Conservation (phyloP, 768 basidiomycete species). For the Auriscalpium vulgare region DNA sequence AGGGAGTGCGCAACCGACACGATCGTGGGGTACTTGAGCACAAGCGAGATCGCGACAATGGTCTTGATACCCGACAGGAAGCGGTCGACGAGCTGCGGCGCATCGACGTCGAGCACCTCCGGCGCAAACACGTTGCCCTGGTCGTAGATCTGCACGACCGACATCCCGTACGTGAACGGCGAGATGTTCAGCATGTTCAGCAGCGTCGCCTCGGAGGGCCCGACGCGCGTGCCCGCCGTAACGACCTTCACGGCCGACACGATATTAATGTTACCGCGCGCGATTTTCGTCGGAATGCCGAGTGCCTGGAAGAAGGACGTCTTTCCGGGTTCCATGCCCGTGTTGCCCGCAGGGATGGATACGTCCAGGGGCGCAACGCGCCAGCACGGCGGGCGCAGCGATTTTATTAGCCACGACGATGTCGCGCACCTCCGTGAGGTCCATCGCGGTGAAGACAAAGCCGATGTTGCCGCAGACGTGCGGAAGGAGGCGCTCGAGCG, state of each 20-base stretch:
- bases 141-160: slow-evolving; percentile 94
- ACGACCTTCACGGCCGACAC: slow-evolving; percentile 96
- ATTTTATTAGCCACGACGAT: slow-evolving; percentile 96
- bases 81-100: slow-evolving; percentile 82
- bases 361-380: slow-evolving; percentile 93
- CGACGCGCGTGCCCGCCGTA: slow-evolving; percentile 85
- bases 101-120: slow-evolving; percentile 86
- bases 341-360: slow-evolving; percentile 90
- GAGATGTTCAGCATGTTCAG: slow-evolving; percentile 99
- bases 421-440: slow-evolving; percentile 93
- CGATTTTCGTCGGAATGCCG: slow-evolving; percentile 99
- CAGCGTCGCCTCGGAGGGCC: slow-evolving; percentile 93
- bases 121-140: slow-evolving; percentile 88
- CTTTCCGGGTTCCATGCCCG: slow-evolving; percentile 99
- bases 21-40: slow-evolving; percentile 91
- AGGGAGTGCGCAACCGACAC: slow-evolving; percentile 91
- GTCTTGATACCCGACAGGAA: slow-evolving; percentile 94
- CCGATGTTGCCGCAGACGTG: slow-evolving; percentile 97
- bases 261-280: slow-evolving; percentile 99
- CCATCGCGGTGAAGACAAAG: slow-evolving; percentile 91
- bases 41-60: slow-evolving; percentile 92
- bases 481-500: slow-evolving; percentile 94
- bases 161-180: slow-evolving; percentile 99
- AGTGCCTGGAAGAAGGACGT: slow-evolving; percentile 99
- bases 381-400: slow-evolving; percentile 98